These are phyloP conservation scores for Globisporangium apiculatum DNA, from an alignment of 352 stramenopile genomes.

Conservation along the genomic window DNA sequence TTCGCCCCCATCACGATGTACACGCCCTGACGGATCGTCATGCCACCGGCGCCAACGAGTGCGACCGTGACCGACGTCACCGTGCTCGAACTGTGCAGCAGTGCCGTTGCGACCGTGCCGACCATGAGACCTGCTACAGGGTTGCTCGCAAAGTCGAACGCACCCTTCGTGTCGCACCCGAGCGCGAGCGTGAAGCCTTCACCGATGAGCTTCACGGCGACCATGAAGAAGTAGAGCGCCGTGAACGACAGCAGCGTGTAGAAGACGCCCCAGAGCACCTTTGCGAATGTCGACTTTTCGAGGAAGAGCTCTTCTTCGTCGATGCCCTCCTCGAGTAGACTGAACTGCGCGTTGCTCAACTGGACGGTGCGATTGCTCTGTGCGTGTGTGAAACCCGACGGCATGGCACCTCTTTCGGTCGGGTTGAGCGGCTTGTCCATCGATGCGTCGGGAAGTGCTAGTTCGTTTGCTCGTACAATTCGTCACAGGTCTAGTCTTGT, in stretches of 20 bases:
- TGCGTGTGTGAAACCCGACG: no score
- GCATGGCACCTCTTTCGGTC: no score
- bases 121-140: slow-evolving; percentile 73
- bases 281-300: slow-evolving; percentile 7
- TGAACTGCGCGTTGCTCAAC: no score
- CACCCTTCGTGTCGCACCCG: slow-evolving; percentile 53
- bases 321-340: no score
- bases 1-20: slow-evolving; percentile 93
- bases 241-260: slow-evolving; percentile 25
- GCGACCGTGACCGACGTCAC: slow-evolving; percentile 78
- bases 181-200: slow-evolving; percentile 65
- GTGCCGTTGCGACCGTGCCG: slow-evolving; percentile 60
- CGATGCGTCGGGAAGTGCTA: no score
- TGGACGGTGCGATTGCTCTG: no score
- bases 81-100: slow-evolving; percentile 72
- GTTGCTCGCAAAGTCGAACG: slow-evolving; percentile 68
- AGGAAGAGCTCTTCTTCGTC: no score
- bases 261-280: slow-evolving; percentile 25
- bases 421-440: no score
- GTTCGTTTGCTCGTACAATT: no score
- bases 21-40: slow-evolving; percentile 79
- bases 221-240: slow-evolving; percentile 78
- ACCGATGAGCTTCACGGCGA: slow-evolving; percentile 72
- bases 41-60: slow-evolving; percentile 48
- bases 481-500: no score